Base-by-base conservation (phyloP, 257 asterid species). In the Apocynum venetum region DNA sequence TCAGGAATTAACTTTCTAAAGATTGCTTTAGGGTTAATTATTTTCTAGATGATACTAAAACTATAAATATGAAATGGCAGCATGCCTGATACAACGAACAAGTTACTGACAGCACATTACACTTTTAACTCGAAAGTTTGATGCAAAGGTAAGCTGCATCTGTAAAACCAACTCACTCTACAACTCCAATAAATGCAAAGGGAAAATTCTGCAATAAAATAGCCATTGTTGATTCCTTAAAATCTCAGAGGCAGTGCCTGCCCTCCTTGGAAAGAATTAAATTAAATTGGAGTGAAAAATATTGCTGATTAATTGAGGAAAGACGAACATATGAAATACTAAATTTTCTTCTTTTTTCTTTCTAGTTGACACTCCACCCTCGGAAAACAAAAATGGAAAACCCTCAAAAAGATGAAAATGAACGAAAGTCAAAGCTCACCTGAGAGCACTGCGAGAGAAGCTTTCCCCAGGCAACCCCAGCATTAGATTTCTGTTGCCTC, bases 401-500 rank as follows among this genome's bases (percentile, higher is more conserved):
- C 53, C 9, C 25, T 53, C 40, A 17, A 57, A 64, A 73, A 20
- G 11, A 20, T 20, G 38, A 76, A 48, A 20, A 41, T 31, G 44
- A 61, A 72, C n/a, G 40, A 52, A 14, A 17, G 48, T 15, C 74
- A 31, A 20, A 76, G 65, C 82, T 65, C 71, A 94, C 98, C 92
- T 87, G 87, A 35, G 97, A 74, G 72, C 80, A 89, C 89, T 88
- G 93, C 2, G 98, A 92, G 57, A 91, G 87, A 74, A 95, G 94
- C 83, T 87, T 87, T 43, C 98, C 98, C 98, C 98, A 95, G 81
- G 98, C 93, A 86, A 43, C 85, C 74, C 88, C 96, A 12, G 56
- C 72, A 80, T 78, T 80, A 38, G 90, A 78, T 79, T 86, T 90
- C 81, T 82, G 83, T 77, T 80, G 89, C 83, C 89, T 86, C 77